Percentiles rank a stretch among this genome's conserved stretches.
Evolutionary conservation across 208 protist species (phyloP).

Genomic region (Trypanosoma rangeli): DNA sequence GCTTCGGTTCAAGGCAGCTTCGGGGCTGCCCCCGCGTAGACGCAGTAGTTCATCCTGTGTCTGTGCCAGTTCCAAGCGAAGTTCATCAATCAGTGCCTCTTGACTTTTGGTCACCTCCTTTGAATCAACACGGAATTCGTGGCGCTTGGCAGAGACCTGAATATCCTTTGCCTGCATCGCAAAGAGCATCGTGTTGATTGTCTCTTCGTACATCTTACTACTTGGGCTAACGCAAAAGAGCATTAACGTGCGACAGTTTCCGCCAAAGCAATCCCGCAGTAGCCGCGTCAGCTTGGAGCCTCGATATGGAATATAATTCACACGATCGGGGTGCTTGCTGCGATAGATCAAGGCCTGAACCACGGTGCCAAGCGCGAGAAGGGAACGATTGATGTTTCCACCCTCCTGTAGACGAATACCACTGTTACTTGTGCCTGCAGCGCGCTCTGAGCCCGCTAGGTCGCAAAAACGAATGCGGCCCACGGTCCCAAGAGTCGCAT

Average conservation of each 20-base stretch:
- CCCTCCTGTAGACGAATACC: slow-evolving; percentile 89
- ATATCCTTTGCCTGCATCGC: slow-evolving; percentile 86
- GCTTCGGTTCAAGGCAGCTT: not conserved
- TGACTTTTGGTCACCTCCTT: slow-evolving; percentile 62
- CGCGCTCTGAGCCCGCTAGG: slow-evolving; percentile 89
- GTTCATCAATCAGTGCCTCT: slow-evolving; percentile 71
- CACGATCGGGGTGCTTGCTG: slow-evolving; percentile 29
- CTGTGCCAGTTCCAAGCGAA: slow-evolving; percentile 54
- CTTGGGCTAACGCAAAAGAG: slow-evolving; percentile 78
- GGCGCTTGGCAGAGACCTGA: slow-evolving; percentile 57
- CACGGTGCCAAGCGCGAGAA: slow-evolving; percentile 92
- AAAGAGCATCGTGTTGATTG: slow-evolving; percentile 84
- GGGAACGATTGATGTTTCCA: slow-evolving; percentile 94
- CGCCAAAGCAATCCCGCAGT: slow-evolving; percentile 69
- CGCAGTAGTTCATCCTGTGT: slow-evolving; percentile 39
- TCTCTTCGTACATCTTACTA: slow-evolving; percentile 64
- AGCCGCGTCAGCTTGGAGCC: slow-evolving; percentile 84
- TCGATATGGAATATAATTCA: slow-evolving; percentile 76
- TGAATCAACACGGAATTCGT: slow-evolving; percentile 67
- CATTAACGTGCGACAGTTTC: slow-evolving; percentile 85
- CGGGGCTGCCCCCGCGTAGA: slow-evolving; percentile 3
- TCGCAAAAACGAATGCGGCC: slow-evolving; percentile 82
- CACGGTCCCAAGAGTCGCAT: slow-evolving; percentile 48
- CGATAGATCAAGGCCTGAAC: slow-evolving; percentile 84
- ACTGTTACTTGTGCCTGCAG: slow-evolving; percentile 74